Evolutionary conservation across 1,284 basidiomycete genomes (phyloP).

Genomic region (Tilletiaria anomala): DNA sequence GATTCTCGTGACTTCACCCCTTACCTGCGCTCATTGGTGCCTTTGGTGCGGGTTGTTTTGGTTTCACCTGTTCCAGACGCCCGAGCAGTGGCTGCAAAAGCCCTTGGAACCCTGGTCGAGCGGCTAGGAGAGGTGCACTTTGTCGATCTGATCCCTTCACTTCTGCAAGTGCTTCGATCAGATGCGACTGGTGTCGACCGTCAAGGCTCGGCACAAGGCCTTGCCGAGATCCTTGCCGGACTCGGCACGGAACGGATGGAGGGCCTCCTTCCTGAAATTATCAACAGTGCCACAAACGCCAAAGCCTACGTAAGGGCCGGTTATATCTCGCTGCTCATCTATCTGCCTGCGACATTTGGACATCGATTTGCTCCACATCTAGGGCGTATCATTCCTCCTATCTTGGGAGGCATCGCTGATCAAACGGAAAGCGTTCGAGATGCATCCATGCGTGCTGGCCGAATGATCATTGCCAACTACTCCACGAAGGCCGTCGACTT

Average conservation of each 20-base stretch:
- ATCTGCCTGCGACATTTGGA: slow-evolving; percentile 89
- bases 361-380: slow-evolving; percentile 89
- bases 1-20: slow-evolving; percentile 95
- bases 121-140: slow-evolving; percentile 88
- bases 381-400: slow-evolving; percentile 83
- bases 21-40: slow-evolving; percentile 73
- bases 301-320: slow-evolving; percentile 88
- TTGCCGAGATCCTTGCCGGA: slow-evolving; percentile 87
- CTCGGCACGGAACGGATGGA: slow-evolving; percentile 95
- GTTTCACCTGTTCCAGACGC: slow-evolving; percentile 87
- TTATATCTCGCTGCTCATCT: slow-evolving; percentile 94
- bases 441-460: slow-evolving; percentile 94
- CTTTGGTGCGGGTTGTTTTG: slow-evolving; percentile 79
- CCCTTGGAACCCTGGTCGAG: slow-evolving; percentile 91
- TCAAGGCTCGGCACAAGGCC: slow-evolving; percentile 93
- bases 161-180: slow-evolving; percentile 76
- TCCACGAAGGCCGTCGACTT: slow-evolving; percentile 82
- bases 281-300: slow-evolving; percentile 76
- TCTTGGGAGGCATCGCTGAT: slow-evolving; percentile 82
- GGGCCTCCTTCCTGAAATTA: slow-evolving; percentile 81
- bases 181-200: slow-evolving; percentile 91
- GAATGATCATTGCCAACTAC: slow-evolving; percentile 96
- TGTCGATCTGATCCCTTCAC: slow-evolving; percentile 81
- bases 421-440: slow-evolving; percentile 77
- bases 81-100: slow-evolving; percentile 88